Evolutionary conservation across 2,329 filamentous ascomycete genomes (phyloP).

Genomic region (Ramularia endophylla): DNA sequence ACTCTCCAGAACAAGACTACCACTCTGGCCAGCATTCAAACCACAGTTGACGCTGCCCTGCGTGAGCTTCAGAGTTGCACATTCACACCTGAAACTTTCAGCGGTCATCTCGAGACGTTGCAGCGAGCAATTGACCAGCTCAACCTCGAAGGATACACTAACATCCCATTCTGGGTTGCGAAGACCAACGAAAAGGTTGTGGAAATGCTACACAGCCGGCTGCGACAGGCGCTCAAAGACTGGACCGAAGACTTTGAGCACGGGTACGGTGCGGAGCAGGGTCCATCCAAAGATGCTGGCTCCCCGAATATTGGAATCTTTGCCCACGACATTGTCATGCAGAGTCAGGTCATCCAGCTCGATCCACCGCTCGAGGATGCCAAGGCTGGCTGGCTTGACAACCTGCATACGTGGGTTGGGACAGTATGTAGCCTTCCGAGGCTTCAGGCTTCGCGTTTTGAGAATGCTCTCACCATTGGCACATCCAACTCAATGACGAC

Average conservation of each 20-base stretch:
- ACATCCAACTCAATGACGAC: conserved; percentile 58
- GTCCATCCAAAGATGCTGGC: conserved; percentile 39
- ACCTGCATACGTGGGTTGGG: conserved; percentile 89
- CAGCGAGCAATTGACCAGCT: conserved; percentile 93
- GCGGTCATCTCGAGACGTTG: conserved; percentile 72
- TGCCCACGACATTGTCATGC: conserved; percentile 92
- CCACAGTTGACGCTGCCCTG: conserved; percentile 74
- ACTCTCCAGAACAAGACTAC: conserved; percentile 82
- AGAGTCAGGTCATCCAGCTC: conserved; percentile 94
- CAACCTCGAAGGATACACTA: conserved; percentile 93
- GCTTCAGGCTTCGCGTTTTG: conserved; percentile 91
- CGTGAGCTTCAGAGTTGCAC: conserved; percentile 77
- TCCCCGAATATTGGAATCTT: conserved; percentile 64
- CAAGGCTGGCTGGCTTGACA: conserved; percentile 85
- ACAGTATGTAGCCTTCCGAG: conserved; percentile 88
- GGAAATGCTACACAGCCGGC: conserved; percentile 67
- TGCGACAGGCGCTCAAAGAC: conserved; percentile 74
- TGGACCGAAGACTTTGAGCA: conserved; percentile 84
- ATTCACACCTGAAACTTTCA: conserved; percentile 76
- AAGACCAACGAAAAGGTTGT: conserved; percentile 84
- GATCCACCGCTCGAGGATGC: conserved; percentile 91
- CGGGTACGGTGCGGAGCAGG: conserved; percentile 25
- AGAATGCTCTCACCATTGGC: conserved; percentile 67
- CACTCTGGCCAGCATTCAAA: conserved; percentile 70
- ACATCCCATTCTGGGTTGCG: conserved; percentile 83